phyloP scores from a whole-genome alignment of 1,284 basidiomycete genomes.

The Puccinia triticina region DNA sequence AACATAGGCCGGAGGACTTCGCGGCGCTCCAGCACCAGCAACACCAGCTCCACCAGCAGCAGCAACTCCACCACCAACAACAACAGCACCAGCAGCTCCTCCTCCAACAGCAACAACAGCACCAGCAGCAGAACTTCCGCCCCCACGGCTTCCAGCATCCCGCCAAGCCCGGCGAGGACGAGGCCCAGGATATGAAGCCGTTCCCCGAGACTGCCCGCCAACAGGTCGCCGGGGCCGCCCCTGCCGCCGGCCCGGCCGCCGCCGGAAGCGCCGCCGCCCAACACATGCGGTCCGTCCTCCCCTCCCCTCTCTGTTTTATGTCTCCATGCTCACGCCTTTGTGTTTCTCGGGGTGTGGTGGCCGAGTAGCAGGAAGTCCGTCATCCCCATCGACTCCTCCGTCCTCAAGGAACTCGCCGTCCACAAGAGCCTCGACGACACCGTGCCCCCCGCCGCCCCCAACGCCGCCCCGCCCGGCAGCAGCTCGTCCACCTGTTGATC shows the following conservation, averaged over 20 bases:
- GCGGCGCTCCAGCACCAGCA: conserved; percentile 2
- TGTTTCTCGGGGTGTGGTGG: conserved; percentile 48
- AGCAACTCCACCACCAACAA: conserved; percentile 28
- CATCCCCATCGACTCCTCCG: conserved; percentile 61
- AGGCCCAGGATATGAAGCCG: conserved; percentile 43
- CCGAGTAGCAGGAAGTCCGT: conserved; percentile 59
- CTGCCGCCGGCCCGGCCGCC: neutral
- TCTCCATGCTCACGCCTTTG: neutral
- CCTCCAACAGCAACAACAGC: conserved; percentile 42
- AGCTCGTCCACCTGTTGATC: neutral
- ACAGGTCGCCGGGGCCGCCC: conserved; percentile 1
- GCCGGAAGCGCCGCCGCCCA: neutral
- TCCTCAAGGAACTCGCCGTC: conserved; percentile 60
- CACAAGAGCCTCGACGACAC: conserved; percentile 58
- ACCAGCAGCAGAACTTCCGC: conserved; percentile 1
- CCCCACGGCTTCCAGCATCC: too few species aligned
- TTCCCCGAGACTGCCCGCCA: conserved; percentile 47
- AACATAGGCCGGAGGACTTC: neutral
- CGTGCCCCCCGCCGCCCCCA: conserved; percentile 1
- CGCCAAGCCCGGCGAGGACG: conserved; percentile 15
- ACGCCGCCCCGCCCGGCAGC: neutral
- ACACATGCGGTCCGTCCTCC: conserved; percentile 49
- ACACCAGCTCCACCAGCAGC: conserved; percentile 31
- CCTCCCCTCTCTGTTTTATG: conserved; percentile 22
- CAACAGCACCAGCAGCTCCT: conserved; percentile 42